These are phyloP conservation scores for Platanthera zijinensis DNA, from an alignment of 106 monocot species.

Conservation along the genomic window DNA sequence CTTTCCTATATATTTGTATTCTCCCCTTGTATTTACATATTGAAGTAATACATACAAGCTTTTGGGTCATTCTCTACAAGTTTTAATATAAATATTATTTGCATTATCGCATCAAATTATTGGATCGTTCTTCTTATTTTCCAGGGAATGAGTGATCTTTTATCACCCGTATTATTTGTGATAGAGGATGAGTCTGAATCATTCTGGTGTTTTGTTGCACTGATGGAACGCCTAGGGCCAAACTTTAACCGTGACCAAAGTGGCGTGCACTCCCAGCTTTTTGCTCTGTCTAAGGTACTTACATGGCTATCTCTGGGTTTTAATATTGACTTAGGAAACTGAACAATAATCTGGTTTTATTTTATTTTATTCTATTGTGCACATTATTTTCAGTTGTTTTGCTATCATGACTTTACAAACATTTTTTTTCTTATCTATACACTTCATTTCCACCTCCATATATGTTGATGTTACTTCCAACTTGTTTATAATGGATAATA, in stretches of 20 bases:
- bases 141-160: constrained; percentile 74
- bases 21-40: too few species aligned
- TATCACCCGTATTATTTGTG: constrained; percentile 66
- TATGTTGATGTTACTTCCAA: not conserved
- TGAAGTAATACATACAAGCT: too few species aligned
- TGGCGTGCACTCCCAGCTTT: constrained; percentile 72
- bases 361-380: not conserved
- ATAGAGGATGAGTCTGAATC: constrained; percentile 63
- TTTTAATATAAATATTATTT: not conserved
- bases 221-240: constrained; percentile 71
- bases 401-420: not conserved
- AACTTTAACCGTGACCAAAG: constrained; percentile 77
- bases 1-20: too few species aligned
- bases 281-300: constrained; percentile 60
- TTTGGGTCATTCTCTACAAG: too few species aligned
- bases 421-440: not conserved
- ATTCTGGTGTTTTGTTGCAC: constrained; percentile 69
- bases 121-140: not conserved
- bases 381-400: not conserved
- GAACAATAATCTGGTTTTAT: not conserved
- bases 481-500: not conserved
- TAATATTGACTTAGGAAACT: not conserved
- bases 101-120: not conserved
- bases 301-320: not conserved
- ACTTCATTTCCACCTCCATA: not conserved